Conservation (phyloP, 2,329 filamentous ascomycete genomes). For the Colletotrichum australisinense region DNA sequence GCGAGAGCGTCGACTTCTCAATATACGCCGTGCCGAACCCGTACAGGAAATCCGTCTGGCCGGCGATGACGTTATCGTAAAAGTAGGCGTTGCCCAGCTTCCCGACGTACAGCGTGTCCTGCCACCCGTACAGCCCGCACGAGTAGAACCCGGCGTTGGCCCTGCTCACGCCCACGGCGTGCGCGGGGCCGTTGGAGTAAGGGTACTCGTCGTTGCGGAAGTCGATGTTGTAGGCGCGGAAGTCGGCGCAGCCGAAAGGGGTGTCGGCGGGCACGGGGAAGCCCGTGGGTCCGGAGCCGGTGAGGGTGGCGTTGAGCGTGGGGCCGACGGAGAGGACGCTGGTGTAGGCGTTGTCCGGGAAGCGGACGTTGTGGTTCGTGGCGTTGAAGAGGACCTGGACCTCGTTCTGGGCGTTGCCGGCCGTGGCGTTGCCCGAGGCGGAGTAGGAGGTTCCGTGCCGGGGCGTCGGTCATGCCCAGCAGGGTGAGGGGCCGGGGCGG, state of each 20-base stretch:
- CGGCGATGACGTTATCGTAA: conserved; percentile 68
- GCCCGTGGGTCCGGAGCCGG: conserved; percentile 71
- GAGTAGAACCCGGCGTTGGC: conserved; percentile 77
- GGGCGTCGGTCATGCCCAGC: conserved; percentile 65
- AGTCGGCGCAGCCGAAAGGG: conserved; percentile 72
- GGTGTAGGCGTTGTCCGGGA: conserved; percentile 71
- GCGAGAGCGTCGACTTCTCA: conserved; percentile 61
- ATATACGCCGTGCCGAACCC: conserved; percentile 75
- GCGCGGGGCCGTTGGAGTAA: conserved; percentile 62
- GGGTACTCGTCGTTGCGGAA: conserved; percentile 70
- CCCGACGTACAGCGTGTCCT: conserved; percentile 66
- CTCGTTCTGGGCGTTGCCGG: conserved; percentile 45
- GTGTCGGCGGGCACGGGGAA: conserved; percentile 69
- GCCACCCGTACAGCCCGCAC: conserved; percentile 74
- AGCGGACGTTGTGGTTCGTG: conserved; percentile 59
- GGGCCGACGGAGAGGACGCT: conserved; percentile 72
- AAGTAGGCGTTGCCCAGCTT: conserved; percentile 70
- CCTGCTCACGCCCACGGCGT: conserved; percentile 70
- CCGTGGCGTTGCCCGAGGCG: conserved; percentile 52
- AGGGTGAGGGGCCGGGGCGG: conserved; percentile 68
- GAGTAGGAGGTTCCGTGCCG: conserved; percentile 46
- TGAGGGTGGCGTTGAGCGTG: conserved; percentile 70
- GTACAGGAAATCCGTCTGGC: conserved; percentile 76
- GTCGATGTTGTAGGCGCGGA: conserved; percentile 75
- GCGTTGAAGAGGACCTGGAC: conserved; percentile 70